A percentile compares a stretch with the other conserved stretches of the same genome.
phyloP scores from a whole-genome alignment of 176 grass and related monocot species.

The Metroxylon sagu region DNA sequence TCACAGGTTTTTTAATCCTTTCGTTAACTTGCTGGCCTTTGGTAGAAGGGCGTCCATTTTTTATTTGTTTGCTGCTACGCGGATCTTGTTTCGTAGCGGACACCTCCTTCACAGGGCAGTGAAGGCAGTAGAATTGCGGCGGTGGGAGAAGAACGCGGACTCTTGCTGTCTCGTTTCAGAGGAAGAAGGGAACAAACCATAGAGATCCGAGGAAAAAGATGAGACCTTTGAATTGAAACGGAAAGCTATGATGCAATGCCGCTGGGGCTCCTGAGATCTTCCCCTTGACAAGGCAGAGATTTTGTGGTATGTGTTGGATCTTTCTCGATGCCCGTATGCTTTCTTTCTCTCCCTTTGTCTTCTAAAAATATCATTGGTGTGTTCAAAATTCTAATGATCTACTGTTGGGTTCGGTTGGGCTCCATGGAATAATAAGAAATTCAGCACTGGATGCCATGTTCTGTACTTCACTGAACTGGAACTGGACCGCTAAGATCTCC shows the following conservation, averaged over 20 bases:
- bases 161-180: too few species aligned
- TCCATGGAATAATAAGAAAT: neutral
- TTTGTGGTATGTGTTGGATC: neutral
- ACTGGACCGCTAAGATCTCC: neutral
- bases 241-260: neutral
- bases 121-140: too few species aligned
- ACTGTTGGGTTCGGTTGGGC: neutral
- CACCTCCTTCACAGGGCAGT: too few species aligned
- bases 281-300: neutral
- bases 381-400: neutral
- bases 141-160: too few species aligned
- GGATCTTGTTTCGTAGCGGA: too few species aligned
- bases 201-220: too few species aligned
- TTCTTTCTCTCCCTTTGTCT: neutral
- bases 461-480: slow-evolving; percentile 10
- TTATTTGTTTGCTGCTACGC: too few species aligned
- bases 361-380: neutral
- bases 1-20: too few species aligned
- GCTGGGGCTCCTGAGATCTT: slow-evolving; percentile 10
- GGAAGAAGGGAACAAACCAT: too few species aligned
- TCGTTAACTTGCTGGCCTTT: too few species aligned
- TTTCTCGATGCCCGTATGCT: neutral
- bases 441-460: neutral
- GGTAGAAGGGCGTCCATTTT: too few species aligned
- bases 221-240: too few species aligned